A percentile compares a stretch with the other conserved stretches of the same genome.
Conservation (phyloP, 306 rosid species). For the Calophaca sinica region DNA sequence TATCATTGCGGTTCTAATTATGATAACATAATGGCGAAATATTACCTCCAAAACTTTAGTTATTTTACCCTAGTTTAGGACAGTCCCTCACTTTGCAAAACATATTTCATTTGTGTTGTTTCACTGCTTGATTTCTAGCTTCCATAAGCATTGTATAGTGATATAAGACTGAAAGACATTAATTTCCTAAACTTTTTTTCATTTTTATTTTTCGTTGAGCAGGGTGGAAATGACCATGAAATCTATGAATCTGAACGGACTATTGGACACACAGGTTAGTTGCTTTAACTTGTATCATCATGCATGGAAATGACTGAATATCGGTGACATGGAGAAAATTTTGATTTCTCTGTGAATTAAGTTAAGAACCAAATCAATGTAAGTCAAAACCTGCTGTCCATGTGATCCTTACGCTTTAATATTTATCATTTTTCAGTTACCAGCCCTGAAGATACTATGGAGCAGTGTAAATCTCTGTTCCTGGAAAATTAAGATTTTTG, state of each 20-base stretch:
- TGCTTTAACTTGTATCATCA: constrained; percentile 15
- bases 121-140: constrained; percentile 15
- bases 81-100: constrained; percentile 15
- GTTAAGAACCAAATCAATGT: background rate
- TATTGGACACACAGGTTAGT: constrained; percentile 86
- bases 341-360: background rate
- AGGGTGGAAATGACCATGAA: constrained; percentile 99
- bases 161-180: background rate
- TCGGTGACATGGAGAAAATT: constrained; percentile 3
- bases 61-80: background rate
- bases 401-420: constrained; percentile 15
- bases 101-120: constrained; percentile 9
- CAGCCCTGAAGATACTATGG: constrained; percentile 80
- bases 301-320: background rate
- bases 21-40: no score
- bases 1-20: no score
- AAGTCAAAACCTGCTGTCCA: background rate
- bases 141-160: background rate
- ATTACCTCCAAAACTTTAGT: no score
- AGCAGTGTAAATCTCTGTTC: constrained; percentile 81
- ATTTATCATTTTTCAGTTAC: constrained; percentile 60
- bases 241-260: constrained; percentile 89
- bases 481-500: constrained; percentile 52
- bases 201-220: constrained; percentile 38
- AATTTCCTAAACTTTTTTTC: background rate